Evolutionary conservation across 306 rosid genomes (phyloP), one percentile per base, ranked within the genome.

Genomic region (Vigna radiata): DNA sequence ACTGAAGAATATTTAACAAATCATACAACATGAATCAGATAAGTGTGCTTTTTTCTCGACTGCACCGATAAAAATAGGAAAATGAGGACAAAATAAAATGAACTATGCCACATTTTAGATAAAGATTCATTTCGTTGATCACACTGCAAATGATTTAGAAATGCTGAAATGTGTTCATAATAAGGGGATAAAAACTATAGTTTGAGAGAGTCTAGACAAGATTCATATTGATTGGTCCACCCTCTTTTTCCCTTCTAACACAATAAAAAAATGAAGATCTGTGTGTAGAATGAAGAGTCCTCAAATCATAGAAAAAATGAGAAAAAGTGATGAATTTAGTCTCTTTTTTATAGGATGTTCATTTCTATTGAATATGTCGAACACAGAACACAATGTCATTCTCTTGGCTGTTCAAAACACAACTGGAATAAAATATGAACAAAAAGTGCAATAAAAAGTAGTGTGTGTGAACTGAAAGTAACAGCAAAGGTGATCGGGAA

Each of bases 31-130:
- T n/a, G 48, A 0, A 16, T 70, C 5, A 70, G 62, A 15, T 8
- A 37, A 49, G 29, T 16, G 72, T 68, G 73, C 49, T 60, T 21
- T 69, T 14, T 60, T 75, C 61, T 75, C 61, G 81, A 68, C 70
- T 39, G 69, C 11, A 61, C 23, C 85, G 67, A 50, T 9, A 2
- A 58, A 58, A 46, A 68, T 75, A 15, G 65, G 12, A 59, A 58
- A 43, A 59, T 68, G 72, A n/a, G 49, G 69, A 75, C 36, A 44
- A 17, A 0, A 31, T 48, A 4, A 1, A 7, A 9, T 31, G 71
- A 63, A 76, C 16, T 0, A 9, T 36, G 16, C 72, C 72, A 36
- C 4, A 14, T 33, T 63, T 49, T 36, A 5, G 62, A 2, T 21
- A 25, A 16, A 58, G 55, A 25, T 75, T 75, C 71, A 63, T 39